phyloP scores from a whole-genome alignment of 345 rosid genomes.

The Gossypium anomalum region DNA sequence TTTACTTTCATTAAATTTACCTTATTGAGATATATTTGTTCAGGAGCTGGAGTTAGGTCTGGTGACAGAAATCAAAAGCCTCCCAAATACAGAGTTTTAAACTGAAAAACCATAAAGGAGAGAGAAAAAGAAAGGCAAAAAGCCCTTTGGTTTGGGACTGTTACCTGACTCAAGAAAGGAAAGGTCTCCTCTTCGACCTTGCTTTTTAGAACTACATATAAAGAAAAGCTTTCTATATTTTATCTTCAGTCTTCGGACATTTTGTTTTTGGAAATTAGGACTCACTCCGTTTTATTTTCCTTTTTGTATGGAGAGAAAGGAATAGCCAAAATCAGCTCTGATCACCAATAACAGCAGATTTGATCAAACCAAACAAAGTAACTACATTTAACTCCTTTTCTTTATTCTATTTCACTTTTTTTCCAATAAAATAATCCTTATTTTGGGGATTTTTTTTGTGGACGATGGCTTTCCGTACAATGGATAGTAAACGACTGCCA shows the following conservation, averaged over 20 bases:
- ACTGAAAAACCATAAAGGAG: neutral
- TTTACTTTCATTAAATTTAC: constrained; percentile 1
- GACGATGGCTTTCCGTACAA: constrained; percentile 18
- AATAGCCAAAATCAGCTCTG: neutral
- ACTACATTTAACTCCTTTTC: neutral
- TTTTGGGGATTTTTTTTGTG: neutral
- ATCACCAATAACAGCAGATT: neutral
- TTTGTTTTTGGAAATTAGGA: neutral
- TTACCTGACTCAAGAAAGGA: constrained; percentile 35
- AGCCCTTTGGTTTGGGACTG: neutral
- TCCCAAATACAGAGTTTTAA: constrained; percentile 10
- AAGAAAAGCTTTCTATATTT: no score
- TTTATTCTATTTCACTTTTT: neutral
- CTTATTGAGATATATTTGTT: neutral
- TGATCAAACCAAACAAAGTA: neutral
- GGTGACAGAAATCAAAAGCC: constrained; percentile 20
- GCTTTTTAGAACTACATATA: no score
- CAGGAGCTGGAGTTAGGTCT: neutral
- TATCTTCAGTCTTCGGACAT: neutral
- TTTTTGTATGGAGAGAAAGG: no score
- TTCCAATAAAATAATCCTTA: neutral
- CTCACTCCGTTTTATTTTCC: no score
- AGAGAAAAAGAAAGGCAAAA: neutral
- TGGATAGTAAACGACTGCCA: neutral
- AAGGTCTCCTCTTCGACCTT: constrained; percentile 4